Evolutionary conservation across 2,329 filamentous ascomycete species (phyloP).

Genomic region (Sporothrix schenckii): DNA sequence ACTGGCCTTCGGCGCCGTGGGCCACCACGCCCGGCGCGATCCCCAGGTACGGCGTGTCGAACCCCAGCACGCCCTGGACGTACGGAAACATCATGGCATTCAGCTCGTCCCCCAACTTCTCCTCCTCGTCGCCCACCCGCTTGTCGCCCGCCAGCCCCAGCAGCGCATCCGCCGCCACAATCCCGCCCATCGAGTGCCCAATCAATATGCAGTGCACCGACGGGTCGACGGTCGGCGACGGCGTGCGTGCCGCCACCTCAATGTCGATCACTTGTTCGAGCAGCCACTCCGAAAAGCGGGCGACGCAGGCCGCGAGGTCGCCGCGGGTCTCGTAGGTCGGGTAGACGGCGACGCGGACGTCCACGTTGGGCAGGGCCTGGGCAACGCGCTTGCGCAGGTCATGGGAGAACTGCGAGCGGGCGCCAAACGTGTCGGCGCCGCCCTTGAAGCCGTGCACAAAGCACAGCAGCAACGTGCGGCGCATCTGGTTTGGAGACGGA

Average conservation of each 20-base stretch:
- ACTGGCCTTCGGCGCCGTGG: slow-evolving; percentile 83
- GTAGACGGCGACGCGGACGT: slow-evolving; percentile 71
- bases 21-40: slow-evolving; percentile 82
- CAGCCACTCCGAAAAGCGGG: slow-evolving; percentile 78
- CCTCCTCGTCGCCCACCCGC: slow-evolving; percentile 49
- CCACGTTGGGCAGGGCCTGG: slow-evolving; percentile 67
- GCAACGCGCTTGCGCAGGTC: slow-evolving; percentile 68
- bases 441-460: slow-evolving; percentile 94
- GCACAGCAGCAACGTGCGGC: slow-evolving; percentile 77
- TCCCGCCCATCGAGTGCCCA: slow-evolving; percentile 90
- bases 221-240: slow-evolving; percentile 83
- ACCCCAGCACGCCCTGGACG: slow-evolving; percentile 85
- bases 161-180: slow-evolving; percentile 87
- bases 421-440: slow-evolving; percentile 75
- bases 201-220: slow-evolving; percentile 80
- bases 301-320: slow-evolving; percentile 71
- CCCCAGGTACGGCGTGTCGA: slow-evolving; percentile 90
- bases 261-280: slow-evolving; percentile 92
- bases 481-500: slow-evolving; percentile 50
- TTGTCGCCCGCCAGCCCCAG: slow-evolving; percentile 67
- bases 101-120: slow-evolving; percentile 44
- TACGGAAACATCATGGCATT: slow-evolving; percentile 87
- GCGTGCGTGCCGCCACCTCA: slow-evolving; percentile 78
- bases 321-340: slow-evolving; percentile 82
- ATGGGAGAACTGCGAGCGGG: slow-evolving; percentile 67